Evolutionary conservation across 805 yeast species (phyloP).

Genomic region (Cyberlindnera euphorbiae): DNA sequence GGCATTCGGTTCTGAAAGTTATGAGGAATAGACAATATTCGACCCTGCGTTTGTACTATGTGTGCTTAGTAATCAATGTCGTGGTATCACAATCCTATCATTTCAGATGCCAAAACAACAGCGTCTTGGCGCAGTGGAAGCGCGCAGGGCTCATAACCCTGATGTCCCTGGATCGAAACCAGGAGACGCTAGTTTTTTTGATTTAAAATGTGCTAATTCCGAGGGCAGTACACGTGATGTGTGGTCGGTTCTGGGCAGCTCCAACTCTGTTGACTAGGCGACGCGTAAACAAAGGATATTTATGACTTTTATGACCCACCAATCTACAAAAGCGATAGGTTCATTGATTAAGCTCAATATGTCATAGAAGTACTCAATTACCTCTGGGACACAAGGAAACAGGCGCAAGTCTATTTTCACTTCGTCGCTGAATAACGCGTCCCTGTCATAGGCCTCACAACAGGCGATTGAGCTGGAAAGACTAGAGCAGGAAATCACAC

Average conservation of each 20-base stretch:
- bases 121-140: conserved; percentile 99
- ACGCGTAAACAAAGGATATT: too few species aligned
- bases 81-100: too few species aligned
- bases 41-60: too few species aligned
- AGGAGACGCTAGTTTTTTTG: conserved; percentile 70
- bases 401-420: conserved; percentile 26
- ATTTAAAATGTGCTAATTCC: neutral
- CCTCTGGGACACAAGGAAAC: conserved; percentile 13
- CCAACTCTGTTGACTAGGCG: too few species aligned
- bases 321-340: neutral
- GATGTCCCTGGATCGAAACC: conserved; percentile 97
- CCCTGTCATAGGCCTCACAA: conserved; percentile 18
- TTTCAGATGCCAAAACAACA: too few species aligned
- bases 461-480: conserved; percentile 44
- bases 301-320: neutral
- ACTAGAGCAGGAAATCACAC: conserved; percentile 74
- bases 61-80: too few species aligned
- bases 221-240: neutral
- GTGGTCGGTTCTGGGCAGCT: too few species aligned
- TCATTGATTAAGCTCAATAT: conserved; percentile 2
- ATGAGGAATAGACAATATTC: too few species aligned
- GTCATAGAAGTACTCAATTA: conserved; percentile 21
- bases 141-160: conserved; percentile 99
- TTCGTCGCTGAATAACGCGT: conserved; percentile 14
- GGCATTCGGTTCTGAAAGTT: too few species aligned